Percentiles rank a stretch among this genome's conserved stretches.
These are phyloP conservation scores for Austroboletus novae-zelandiae DNA, from an alignment of 1,284 basidiomycete species.

Conservation along the genomic window DNA sequence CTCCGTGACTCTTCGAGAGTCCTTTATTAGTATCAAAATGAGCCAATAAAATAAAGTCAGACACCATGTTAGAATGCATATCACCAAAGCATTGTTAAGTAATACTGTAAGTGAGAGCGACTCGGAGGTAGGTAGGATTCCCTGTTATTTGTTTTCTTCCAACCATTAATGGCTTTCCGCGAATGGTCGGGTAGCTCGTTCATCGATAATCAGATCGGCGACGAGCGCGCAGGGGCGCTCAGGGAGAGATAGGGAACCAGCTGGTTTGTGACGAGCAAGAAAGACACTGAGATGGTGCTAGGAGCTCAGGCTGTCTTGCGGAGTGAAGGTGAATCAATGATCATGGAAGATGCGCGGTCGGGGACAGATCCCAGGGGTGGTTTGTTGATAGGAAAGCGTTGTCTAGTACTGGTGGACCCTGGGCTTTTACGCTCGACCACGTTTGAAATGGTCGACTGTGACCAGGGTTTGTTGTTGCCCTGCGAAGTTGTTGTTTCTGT, in stretches of 20 bases:
- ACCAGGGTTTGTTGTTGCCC: slow-evolving; percentile 18
- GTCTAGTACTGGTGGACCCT: slow-evolving; percentile 1
- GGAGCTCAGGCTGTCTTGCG: slow-evolving; percentile 6
- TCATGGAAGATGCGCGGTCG: slow-evolving; percentile 4
- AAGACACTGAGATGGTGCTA: slow-evolving; percentile 6
- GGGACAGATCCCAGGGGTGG: slow-evolving; percentile 5
- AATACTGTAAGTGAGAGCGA: not conserved
- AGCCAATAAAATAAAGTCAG: no score
- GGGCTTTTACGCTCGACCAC: slow-evolving; percentile 28
- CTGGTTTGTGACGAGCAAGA: slow-evolving; percentile 21
- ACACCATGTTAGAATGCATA: no score
- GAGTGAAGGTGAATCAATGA: slow-evolving; percentile 27
- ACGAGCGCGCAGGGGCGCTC: no score
- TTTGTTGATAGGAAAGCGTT: slow-evolving; percentile 17
- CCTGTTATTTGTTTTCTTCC: slow-evolving; percentile 2
- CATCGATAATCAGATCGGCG: no score
- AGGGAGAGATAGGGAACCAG: no score
- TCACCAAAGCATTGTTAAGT: no score
- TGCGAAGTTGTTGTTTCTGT: not conserved
- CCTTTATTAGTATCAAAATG: not conserved
- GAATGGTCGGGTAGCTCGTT: not conserved
- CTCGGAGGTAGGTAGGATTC: not conserved
- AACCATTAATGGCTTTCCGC: slow-evolving; percentile 34
- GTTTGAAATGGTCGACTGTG: slow-evolving; percentile 30
- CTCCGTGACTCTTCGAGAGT: not conserved